Conservation (phyloP, 2,329 filamentous ascomycete genomes). For the Fusarium sp. region DNA sequence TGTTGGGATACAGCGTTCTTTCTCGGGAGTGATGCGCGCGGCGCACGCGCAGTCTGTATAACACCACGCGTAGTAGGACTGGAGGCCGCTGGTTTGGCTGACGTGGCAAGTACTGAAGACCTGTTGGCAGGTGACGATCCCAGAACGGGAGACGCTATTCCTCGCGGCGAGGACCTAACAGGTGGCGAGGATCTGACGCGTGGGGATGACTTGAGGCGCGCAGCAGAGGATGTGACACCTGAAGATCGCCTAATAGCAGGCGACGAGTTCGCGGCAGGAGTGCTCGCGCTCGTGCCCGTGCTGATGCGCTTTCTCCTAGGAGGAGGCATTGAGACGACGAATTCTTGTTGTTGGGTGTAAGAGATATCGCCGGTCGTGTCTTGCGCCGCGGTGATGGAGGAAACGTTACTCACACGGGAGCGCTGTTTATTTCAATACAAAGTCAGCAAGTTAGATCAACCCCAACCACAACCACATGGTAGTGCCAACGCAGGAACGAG, state of each 20-base stretch:
- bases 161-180: neutral
- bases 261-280: conserved; percentile 3
- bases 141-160: neutral
- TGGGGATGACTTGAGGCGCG: conserved; percentile 2
- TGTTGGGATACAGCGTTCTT: neutral
- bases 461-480: neutral
- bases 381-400: conserved; percentile 18
- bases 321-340: conserved; percentile 23
- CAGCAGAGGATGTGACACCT: neutral
- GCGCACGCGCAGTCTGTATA: neutral
- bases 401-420: conserved; percentile 33
- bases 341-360: conserved; percentile 12
- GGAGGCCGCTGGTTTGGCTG: neutral
- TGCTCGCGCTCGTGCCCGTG: neutral
- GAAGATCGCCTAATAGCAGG: neutral
- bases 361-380: conserved; percentile 21
- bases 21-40: neutral
- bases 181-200: conserved; percentile 14
- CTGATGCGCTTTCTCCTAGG: conserved; percentile 2
- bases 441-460: neutral
- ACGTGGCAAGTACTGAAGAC: no score
- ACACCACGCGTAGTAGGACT: neutral
- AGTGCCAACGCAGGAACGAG: neutral
- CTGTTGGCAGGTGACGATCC: neutral
- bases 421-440: conserved; percentile 24